These are phyloP conservation scores for Pulveroboletus sp. DNA, from an alignment of 1,284 basidiomycete genomes.

Conservation along the genomic window DNA sequence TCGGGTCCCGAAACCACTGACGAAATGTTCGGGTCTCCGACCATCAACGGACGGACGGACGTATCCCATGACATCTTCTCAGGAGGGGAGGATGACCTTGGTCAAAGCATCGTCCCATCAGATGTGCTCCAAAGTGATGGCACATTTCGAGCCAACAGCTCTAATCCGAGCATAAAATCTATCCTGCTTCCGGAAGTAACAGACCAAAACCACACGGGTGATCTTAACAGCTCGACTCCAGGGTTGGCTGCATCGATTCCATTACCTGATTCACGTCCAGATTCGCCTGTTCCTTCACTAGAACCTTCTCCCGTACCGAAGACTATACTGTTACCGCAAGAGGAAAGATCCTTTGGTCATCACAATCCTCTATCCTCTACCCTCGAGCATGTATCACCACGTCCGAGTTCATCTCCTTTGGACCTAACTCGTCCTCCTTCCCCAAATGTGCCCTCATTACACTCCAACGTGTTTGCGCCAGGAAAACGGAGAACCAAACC, in stretches of 20 bases:
- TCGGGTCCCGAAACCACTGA: background rate
- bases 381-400: background rate
- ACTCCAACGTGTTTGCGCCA: background rate
- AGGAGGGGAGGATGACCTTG: background rate
- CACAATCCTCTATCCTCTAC: background rate
- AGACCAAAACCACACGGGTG: background rate
- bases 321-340: background rate
- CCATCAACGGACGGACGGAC: background rate
- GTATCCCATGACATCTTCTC: background rate
- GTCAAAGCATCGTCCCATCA: background rate
- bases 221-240: background rate
- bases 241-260: conserved; percentile 22
- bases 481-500: conserved; percentile 23
- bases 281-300: conserved; percentile 9
- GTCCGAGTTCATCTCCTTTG: conserved; percentile 4
- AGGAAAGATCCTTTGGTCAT: conserved; percentile 2
- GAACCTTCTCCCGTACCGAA: background rate
- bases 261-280: conserved; percentile 24
- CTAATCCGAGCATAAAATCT: background rate
- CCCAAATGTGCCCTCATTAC: conserved; percentile 33
- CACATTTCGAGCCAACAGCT: background rate
- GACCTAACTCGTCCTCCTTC: background rate
- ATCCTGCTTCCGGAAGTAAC: background rate
- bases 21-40: background rate
- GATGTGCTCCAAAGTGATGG: background rate